phyloP scores from a whole-genome alignment of 306 rosid species.

The Quercus glauca region DNA sequence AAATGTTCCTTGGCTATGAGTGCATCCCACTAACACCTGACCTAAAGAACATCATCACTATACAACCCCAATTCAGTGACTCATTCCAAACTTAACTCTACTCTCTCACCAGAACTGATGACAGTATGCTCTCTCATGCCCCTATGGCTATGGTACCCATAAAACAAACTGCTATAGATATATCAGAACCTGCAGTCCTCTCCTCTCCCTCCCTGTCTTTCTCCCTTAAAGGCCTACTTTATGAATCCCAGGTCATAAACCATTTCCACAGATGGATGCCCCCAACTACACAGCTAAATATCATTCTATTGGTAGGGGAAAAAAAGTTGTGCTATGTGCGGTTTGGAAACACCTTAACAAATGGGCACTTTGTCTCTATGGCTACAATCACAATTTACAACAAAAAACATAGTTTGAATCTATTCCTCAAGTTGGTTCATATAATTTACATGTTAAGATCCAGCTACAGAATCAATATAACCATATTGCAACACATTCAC shows the following conservation, averaged over 20 bases:
- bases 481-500: not conserved
- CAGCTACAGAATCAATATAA: not conserved
- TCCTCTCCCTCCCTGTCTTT: not conserved
- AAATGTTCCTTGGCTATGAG: not conserved
- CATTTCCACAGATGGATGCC: not conserved
- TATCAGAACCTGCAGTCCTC: not conserved
- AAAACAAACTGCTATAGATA: not conserved
- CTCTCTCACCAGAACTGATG: not conserved
- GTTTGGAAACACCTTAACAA: no score
- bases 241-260: not conserved
- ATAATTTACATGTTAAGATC: not conserved
- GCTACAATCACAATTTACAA: no score
- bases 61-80: not conserved
- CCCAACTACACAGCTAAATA: not conserved
- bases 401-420: not conserved
- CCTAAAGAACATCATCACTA: not conserved
- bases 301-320: not conserved
- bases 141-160: not conserved
- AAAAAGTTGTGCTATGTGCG: no score
- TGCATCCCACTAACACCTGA: not conserved
- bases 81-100: not conserved
- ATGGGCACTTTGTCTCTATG: not conserved
- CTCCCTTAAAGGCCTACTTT: not conserved
- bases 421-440: not conserved
- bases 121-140: not conserved